A percentile compares a stretch with the other conserved stretches of the same genome.
Evolutionary conservation across 1,284 basidiomycete species (phyloP).

Genomic region (Pisolithus thermaeus): DNA sequence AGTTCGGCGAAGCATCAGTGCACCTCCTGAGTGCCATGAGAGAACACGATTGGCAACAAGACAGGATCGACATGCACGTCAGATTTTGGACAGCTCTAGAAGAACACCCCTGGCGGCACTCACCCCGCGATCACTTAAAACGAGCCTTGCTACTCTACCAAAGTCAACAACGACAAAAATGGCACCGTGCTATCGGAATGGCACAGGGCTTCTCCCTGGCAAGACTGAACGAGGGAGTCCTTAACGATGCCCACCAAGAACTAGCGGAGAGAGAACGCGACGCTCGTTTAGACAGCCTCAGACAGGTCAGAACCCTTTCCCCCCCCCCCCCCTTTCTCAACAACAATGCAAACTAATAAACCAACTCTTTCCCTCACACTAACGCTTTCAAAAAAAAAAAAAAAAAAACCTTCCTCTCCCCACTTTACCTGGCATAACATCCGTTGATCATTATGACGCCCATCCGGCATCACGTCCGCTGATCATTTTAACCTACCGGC

Average conservation of each 20-base stretch:
- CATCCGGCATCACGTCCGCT: too few species aligned
- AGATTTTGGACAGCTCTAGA: neutral
- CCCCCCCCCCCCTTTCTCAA: too few species aligned
- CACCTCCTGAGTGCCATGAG: neutral
- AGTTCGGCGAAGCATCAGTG: neutral
- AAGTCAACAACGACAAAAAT: neutral
- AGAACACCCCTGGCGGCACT: neutral
- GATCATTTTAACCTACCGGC: too few species aligned
- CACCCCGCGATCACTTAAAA: neutral
- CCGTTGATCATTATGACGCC: too few species aligned
- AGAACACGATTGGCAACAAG: neutral
- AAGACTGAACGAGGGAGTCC: neutral
- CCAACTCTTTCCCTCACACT: too few species aligned
- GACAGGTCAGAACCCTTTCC: neutral
- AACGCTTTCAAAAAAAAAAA: too few species aligned
- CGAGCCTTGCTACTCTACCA: too few species aligned
- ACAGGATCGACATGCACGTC: neutral
- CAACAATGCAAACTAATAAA: too few species aligned
- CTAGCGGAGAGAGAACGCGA: neutral
- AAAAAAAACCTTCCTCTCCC: too few species aligned
- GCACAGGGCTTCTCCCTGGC: neutral
- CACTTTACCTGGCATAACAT: too few species aligned
- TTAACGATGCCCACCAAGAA: neutral
- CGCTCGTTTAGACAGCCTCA: too few species aligned
- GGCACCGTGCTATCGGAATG: neutral